A percentile compares a stretch with the other conserved stretches of the same genome.
Evolutionary conservation across 1,284 basidiomycete genomes (phyloP).

Genomic region (Phlebopus sp.): DNA sequence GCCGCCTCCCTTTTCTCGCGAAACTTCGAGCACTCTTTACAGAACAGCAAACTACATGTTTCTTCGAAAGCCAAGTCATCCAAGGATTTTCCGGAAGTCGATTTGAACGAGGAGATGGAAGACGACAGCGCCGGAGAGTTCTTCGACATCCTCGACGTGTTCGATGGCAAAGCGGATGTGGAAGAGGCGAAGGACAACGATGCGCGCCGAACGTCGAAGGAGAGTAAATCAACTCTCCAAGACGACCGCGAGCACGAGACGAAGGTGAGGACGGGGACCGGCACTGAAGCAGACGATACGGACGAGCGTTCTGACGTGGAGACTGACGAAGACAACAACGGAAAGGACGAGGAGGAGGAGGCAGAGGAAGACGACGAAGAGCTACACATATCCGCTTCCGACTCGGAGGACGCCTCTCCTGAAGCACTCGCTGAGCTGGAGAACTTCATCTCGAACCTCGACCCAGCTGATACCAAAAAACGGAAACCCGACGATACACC

Average conservation of each 20-base stretch:
- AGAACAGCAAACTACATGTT: no score
- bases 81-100: constrained; percentile 32
- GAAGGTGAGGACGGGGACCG: background rate
- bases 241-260: no score
- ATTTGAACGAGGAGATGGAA: constrained; percentile 54
- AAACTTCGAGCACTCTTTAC: no score
- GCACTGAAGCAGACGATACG: constrained; percentile 6
- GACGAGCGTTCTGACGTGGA: constrained; percentile 24
- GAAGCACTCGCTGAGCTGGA: constrained; percentile 67
- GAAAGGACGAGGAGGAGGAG: constrained; percentile 32
- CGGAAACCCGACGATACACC: constrained; percentile 54
- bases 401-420: constrained; percentile 55
- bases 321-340: constrained; percentile 19
- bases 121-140: constrained; percentile 59
- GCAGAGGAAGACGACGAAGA: constrained; percentile 41
- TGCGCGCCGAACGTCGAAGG: background rate
- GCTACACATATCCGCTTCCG: constrained; percentile 49
- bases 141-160: constrained; percentile 64
- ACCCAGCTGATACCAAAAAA: constrained; percentile 57
- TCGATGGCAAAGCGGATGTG: constrained; percentile 57
- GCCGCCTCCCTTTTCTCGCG: no score
- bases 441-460: constrained; percentile 69
- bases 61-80: constrained; percentile 8
- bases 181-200: constrained; percentile 17
- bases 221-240: background rate